These are phyloP conservation scores for Trichoderma erinaceum DNA, from an alignment of 495 filamentous ascomycete genomes.

Conservation along the genomic window DNA sequence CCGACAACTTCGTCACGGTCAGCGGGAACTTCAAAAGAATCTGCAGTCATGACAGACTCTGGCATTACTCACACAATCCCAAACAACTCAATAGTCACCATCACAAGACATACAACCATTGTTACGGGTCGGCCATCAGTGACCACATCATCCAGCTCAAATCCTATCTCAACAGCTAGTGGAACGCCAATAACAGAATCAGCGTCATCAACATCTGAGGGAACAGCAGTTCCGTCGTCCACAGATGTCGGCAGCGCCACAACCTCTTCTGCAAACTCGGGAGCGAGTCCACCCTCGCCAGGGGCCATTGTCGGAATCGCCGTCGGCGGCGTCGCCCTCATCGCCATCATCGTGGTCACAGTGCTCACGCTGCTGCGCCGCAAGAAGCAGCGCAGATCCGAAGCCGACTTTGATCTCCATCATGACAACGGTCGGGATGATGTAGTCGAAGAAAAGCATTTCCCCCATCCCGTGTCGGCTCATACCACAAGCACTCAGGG, in stretches of 20 bases:
- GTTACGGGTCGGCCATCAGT: not conserved
- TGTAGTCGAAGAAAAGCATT: slow-evolving; percentile 16
- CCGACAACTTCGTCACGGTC: not conserved
- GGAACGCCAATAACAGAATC: not conserved
- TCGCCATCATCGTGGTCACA: slow-evolving; percentile 15
- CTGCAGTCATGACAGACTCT: slow-evolving; percentile 6
- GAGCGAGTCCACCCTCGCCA: not conserved
- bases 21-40: not conserved
- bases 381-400: slow-evolving; percentile 18
- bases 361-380: slow-evolving; percentile 20
- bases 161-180: not conserved
- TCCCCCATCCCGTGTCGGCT: not conserved
- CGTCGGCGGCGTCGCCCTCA: slow-evolving; percentile 20
- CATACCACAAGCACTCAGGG: not conserved
- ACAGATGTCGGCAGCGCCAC: not conserved
- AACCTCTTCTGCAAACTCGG: not conserved
- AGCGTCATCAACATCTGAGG: not conserved
- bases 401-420: not conserved
- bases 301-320: slow-evolving; percentile 19
- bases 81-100: slow-evolving; percentile 11
- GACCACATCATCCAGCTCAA: not conserved
- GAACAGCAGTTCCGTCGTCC: not conserved
- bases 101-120: slow-evolving; percentile 14
- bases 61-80: slow-evolving; percentile 11
- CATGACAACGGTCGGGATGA: slow-evolving; percentile 9